A percentile compares a stretch with the other conserved stretches of the same genome.
phyloP scores from a whole-genome alignment of 2,329 filamentous ascomycete species.

The Aspergillus arachidicola region DNA sequence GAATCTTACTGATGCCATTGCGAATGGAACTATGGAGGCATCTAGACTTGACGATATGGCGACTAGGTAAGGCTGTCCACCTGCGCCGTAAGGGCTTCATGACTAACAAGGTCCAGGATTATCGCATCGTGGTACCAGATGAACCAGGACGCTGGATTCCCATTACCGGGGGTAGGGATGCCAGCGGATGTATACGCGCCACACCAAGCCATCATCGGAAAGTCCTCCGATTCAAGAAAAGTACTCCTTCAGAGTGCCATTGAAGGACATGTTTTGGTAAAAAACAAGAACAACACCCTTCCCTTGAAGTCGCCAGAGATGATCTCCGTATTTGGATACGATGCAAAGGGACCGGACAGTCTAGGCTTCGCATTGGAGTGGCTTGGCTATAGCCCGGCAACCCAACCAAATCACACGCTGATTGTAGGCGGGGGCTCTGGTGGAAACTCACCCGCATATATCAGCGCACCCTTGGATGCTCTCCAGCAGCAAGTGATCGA shows the following conservation, averaged over 20 bases:
- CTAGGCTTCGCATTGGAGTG: constrained; percentile 2
- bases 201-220: constrained; percentile 50
- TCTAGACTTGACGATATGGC: constrained; percentile 64
- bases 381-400: neutral
- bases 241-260: constrained; percentile 52
- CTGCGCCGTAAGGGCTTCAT: no score
- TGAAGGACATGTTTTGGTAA: constrained; percentile 60
- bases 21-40: constrained; percentile 61
- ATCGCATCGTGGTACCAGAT: constrained; percentile 50
- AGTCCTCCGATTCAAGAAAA: constrained; percentile 37
- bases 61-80: constrained; percentile 37
- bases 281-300: constrained; percentile 53
- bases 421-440: constrained; percentile 53
- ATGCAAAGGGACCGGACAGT: constrained; percentile 20
- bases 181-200: constrained; percentile 15
- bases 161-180: constrained; percentile 27
- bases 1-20: constrained; percentile 58
- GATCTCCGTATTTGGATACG: constrained; percentile 30
- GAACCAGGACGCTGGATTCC: constrained; percentile 22
- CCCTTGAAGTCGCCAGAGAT: constrained; percentile 43
- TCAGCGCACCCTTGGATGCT: constrained; percentile 58
- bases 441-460: constrained; percentile 49
- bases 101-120: constrained; percentile 31
- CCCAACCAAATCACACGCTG: constrained; percentile 51
- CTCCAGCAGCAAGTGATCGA: constrained; percentile 54